These are phyloP conservation scores for Rutstroemia sp. DNA, from an alignment of 2,329 filamentous ascomycete species.

Conservation along the genomic window DNA sequence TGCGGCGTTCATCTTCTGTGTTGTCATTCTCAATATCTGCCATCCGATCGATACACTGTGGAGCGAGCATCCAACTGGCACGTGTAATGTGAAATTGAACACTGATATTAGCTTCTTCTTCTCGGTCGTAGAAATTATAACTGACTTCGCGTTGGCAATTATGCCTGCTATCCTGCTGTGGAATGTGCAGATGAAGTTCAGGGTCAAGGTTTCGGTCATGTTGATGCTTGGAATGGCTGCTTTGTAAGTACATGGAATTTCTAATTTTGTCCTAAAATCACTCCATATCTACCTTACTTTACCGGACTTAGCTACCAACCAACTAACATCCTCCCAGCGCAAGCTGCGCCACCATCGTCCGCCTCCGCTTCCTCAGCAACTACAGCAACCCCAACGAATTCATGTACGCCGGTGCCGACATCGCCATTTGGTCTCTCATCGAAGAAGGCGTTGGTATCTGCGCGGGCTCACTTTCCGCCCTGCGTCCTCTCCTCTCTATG, in stretches of 20 bases:
- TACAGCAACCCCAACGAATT: conserved; percentile 35
- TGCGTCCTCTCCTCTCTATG: conserved; percentile 7
- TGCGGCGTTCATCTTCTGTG: conserved; percentile 26
- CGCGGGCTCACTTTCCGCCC: conserved; percentile 36
- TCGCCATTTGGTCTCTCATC: conserved; percentile 39
- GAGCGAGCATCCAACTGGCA: conserved; percentile 18
- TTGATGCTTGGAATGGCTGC: conserved; percentile 29
- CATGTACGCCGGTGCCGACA: conserved; percentile 34
- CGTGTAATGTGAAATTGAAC: conserved; percentile 26
- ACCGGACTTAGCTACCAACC: neutral
- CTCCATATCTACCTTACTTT: neutral
- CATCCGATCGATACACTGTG: conserved; percentile 28
- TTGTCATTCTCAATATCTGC: conserved; percentile 27
- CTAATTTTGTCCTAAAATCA: no score
- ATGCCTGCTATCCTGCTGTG: conserved; percentile 35
- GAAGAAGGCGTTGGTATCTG: conserved; percentile 43
- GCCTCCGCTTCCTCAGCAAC: conserved; percentile 37
- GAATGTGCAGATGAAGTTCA: conserved; percentile 34
- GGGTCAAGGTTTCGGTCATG: conserved; percentile 32
- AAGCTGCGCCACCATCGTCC: conserved; percentile 34
- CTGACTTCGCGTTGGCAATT: conserved; percentile 36
- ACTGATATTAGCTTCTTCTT: conserved; percentile 30
- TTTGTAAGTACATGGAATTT: conserved; percentile 26
- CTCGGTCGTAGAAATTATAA: conserved; percentile 32
- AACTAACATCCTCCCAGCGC: conserved; percentile 23